Evolutionary conservation across 805 yeast species (phyloP).

Genomic region (Pichia eremophila): DNA sequence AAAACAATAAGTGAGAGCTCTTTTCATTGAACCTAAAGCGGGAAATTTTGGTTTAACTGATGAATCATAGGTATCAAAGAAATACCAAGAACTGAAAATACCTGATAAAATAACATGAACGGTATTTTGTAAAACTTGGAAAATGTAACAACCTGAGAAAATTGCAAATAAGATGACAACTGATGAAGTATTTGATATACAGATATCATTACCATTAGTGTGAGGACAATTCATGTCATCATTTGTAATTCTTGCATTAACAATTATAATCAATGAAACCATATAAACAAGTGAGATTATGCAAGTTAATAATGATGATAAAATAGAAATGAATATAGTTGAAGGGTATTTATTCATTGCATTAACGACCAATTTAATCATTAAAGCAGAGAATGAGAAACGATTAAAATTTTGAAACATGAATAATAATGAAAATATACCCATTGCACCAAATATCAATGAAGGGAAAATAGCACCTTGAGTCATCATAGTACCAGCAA

Average conservation of each 20-base stretch:
- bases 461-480: conserved; percentile 15
- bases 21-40: conserved; percentile 64
- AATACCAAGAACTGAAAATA: conserved; percentile 87
- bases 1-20: conserved; percentile 78
- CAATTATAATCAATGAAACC: conserved; percentile 51
- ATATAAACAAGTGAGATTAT: conserved; percentile 57
- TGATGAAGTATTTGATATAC: conserved; percentile 22
- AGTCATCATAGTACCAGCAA: conserved; percentile 13
- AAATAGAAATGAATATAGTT: conserved; percentile 38
- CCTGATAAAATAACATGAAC: conserved; percentile 79
- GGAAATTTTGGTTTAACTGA: conserved; percentile 66
- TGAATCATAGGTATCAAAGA: conserved; percentile 31
- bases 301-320: conserved; percentile 35
- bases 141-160: conserved; percentile 74
- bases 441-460: conserved; percentile 13
- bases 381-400: conserved; percentile 22
- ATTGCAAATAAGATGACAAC: conserved; percentile 47
- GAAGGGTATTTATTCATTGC: conserved; percentile 70
- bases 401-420: conserved; percentile 19
- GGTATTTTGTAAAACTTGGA: conserved; percentile 74
- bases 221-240: conserved; percentile 48
- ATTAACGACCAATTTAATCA: conserved; percentile 44
- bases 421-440: conserved; percentile 16
- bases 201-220: conserved; percentile 20
- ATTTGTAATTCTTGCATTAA: conserved; percentile 15